phyloP scores from a whole-genome alignment of 139 green algal species.

The Chlamydomonas sp. region DNA sequence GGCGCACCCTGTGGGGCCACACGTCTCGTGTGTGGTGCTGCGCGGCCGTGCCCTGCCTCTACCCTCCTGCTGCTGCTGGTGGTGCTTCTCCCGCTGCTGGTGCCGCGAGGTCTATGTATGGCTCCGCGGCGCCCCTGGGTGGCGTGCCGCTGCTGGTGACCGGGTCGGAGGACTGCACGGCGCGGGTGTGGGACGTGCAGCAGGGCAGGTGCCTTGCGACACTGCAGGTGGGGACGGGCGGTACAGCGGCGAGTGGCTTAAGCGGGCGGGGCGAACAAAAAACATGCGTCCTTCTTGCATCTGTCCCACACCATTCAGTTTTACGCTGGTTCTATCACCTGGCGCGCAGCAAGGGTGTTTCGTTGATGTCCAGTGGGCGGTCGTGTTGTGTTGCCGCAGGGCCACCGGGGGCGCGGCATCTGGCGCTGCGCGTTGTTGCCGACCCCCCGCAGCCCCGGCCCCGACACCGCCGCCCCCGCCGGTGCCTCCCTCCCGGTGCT shows the following conservation, averaged over 20 bases:
- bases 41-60: neutral
- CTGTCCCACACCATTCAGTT: too few species aligned
- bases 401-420: constrained; percentile 33
- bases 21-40: constrained; percentile 35
- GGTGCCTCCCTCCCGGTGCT: neutral
- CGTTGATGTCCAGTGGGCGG: too few species aligned
- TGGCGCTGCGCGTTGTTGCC: constrained; percentile 15
- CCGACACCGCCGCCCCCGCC: neutral
- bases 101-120: neutral
- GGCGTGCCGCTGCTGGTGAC: constrained; percentile 24
- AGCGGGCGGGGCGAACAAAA: neutral
- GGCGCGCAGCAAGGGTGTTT: too few species aligned
- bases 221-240: constrained; percentile 31
- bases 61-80: neutral
- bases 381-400: too few species aligned
- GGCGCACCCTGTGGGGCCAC: constrained; percentile 39
- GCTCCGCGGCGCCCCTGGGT: neutral
- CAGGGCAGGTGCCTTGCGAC: constrained; percentile 14
- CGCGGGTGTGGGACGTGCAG: constrained; percentile 26
- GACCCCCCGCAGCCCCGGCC: neutral
- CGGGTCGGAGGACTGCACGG: constrained; percentile 42
- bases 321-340: too few species aligned
- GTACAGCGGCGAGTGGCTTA: neutral
- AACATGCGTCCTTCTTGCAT: neutral
- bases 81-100: neutral